A percentile compares a stretch with the other conserved stretches of the same genome.
phyloP scores from a whole-genome alignment of 106 monocot species.

The Dendrobium officinale region DNA sequence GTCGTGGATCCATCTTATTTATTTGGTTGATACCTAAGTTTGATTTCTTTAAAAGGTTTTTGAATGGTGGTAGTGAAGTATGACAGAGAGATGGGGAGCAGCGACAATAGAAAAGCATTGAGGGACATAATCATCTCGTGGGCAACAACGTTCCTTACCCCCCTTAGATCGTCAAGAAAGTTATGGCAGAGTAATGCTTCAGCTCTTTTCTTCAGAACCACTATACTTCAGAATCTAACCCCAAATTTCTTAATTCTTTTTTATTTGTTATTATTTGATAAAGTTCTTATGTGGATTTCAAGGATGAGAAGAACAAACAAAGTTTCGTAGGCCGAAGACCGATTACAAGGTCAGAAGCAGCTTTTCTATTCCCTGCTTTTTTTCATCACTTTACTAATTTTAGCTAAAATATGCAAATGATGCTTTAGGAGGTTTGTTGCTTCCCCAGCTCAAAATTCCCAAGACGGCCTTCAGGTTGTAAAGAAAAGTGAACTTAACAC shows the following conservation, averaged over 20 bases:
- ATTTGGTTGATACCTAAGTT: not conserved
- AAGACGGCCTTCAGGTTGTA: conserved; percentile 34
- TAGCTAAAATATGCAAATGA: not conserved
- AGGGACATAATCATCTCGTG: conserved; percentile 63
- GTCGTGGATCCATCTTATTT: not conserved
- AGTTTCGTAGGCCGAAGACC: conserved; percentile 32
- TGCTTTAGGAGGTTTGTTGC: conserved; percentile 62
- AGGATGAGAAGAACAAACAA: conserved; percentile 16
- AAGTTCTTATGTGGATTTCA: conserved; percentile 17
- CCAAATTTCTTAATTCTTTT: conserved; percentile 1
- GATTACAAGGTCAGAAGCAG: conserved; percentile 56
- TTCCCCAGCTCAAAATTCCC: conserved; percentile 44
- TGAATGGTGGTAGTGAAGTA: not conserved
- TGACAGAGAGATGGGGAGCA: conserved; percentile 25
- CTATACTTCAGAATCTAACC: not conserved
- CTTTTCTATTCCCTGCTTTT: not conserved
- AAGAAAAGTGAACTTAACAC: not conserved
- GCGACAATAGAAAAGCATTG: conserved; percentile 42
- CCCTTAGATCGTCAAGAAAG: conserved; percentile 38
- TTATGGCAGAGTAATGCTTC: conserved; percentile 32
- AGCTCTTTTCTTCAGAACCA: not conserved
- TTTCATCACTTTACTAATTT: not conserved
- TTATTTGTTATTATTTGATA: conserved; percentile 9
- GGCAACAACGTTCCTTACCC: conserved; percentile 27
- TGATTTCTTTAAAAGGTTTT: not conserved